Evolutionary conservation across 352 stramenopile species (phyloP), one percentile per base, ranked within the genome.

Genomic region (Phytophthora sansomeana): DNA sequence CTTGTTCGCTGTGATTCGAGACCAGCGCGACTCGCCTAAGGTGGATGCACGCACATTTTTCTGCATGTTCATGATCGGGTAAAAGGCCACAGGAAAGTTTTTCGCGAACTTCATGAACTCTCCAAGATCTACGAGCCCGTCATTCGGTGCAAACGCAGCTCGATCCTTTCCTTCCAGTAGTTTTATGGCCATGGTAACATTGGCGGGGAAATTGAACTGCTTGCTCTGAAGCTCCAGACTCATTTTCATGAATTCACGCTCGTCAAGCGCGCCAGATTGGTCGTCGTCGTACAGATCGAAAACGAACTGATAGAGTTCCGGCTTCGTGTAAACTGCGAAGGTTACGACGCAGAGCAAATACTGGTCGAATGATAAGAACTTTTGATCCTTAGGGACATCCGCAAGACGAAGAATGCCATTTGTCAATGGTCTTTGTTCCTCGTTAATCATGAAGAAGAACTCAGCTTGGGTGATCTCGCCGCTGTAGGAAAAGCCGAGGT

Each of bases 251-350:
- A 90, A 89, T 62, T 92, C 83, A 35, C 63, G 67, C 41, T 90
- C 80, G 52, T 92, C 83, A 8, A 92, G 66, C 1, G 78, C 74
- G 0, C 78, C 78, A 0, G 81, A 90, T 24, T 78, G 62, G 38
- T 90, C 83, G 24, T 66, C 69, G 44, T 92, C 81, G 57, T 92
- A 92, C 26, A 92, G 63, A 46, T 92, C 81, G 43, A 92, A 92
- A 2, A 85, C 76, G 56, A 77, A 90, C 47, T 90, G 77, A 62
- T 82, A 90, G 10, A 92, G 76, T 54, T 92, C 83, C 5, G 80
- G 76, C 28, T 86, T 86, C 17, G 81, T 90, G 29, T 90, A 67
- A 24, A 74, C 72, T 5, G 83, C 81, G 41, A 92, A 92, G 36
- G 62, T 74, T 42, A 80, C 78, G 17, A 90, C 69, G 16, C 81